Evolutionary conservation across 768 basidiomycete species (phyloP).

Genomic region (Scleroderma citrinum): DNA sequence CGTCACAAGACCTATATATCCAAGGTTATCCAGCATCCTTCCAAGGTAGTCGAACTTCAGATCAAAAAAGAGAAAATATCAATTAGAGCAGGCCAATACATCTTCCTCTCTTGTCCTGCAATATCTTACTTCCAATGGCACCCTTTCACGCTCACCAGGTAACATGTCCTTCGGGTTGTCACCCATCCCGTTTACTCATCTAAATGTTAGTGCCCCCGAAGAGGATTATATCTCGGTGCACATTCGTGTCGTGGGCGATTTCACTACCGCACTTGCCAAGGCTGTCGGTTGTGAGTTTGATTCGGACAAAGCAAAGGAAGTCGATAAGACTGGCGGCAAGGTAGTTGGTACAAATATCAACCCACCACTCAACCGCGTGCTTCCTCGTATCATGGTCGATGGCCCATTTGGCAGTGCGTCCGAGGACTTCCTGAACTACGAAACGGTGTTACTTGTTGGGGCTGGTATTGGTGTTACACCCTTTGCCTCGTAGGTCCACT

Average conservation of each 20-base stretch:
- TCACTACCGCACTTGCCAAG: constrained; percentile 75
- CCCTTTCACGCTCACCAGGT: constrained; percentile 91
- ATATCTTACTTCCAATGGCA: constrained; percentile 97
- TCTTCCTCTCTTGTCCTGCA: constrained; percentile 88
- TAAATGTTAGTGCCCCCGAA: constrained; percentile 69
- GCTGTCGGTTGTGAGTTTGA: constrained; percentile 82
- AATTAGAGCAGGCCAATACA: constrained; percentile 84
- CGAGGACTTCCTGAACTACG: constrained; percentile 88
- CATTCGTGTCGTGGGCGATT: constrained; percentile 89
- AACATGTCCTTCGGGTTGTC: constrained; percentile 2
- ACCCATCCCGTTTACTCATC: background rate
- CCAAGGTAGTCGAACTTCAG: constrained; percentile 90
- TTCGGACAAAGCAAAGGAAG: constrained; percentile 42
- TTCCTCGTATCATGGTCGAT: constrained; percentile 94
- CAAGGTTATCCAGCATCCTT: constrained; percentile 94
- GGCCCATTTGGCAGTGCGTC: constrained; percentile 92
- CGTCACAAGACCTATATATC: constrained; percentile 89
- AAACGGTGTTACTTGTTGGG: constrained; percentile 84
- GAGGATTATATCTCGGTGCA: constrained; percentile 95
- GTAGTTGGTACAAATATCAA: constrained; percentile 53
- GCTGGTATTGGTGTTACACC: constrained; percentile 97
- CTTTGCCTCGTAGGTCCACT: constrained; percentile 74
- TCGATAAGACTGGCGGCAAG: constrained; percentile 43
- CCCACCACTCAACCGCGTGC: constrained; percentile 60
- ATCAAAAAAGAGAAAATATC: constrained; percentile 94